Evolutionary conservation across 2,329 filamentous ascomycete genomes (phyloP).

Genomic region (Claviceps arundinis): DNA sequence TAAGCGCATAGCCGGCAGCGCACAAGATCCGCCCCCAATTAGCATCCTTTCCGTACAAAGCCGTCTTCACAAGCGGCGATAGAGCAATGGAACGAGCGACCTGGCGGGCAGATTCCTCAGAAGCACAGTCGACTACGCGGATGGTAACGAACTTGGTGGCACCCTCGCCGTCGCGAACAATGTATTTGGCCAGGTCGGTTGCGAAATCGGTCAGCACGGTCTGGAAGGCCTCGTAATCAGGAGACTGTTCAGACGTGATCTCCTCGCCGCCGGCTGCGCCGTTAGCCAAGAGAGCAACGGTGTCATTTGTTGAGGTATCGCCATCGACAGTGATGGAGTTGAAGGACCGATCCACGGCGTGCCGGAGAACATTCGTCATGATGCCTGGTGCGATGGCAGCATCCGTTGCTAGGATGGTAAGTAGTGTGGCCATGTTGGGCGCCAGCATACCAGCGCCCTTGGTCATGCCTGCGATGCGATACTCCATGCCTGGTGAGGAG

Average conservation of each 20-base stretch:
- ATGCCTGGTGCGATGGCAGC: constrained; percentile 59
- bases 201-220: constrained; percentile 63
- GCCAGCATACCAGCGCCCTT: constrained; percentile 99
- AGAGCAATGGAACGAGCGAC: constrained; percentile 81
- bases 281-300: constrained; percentile 86
- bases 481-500: constrained; percentile 60
- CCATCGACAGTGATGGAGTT: constrained; percentile 96
- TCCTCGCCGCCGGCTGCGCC: constrained; percentile 68
- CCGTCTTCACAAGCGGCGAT: constrained; percentile 92
- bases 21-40: constrained; percentile 98
- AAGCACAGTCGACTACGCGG: constrained; percentile 59
- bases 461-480: constrained; percentile 84
- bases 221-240: constrained; percentile 59
- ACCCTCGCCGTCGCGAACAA: constrained; percentile 92
- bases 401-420: constrained; percentile 86
- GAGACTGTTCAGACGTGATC: constrained; percentile 38
- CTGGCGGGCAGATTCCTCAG: constrained; percentile 57
- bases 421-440: constrained; percentile 93
- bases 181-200: constrained; percentile 74
- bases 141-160: constrained; percentile 98
- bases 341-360: constrained; percentile 73
- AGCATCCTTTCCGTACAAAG: constrained; percentile 89
- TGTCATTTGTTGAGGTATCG: constrained; percentile 96
- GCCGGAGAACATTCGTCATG: constrained; percentile 56
- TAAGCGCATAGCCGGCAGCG: constrained; percentile 70